Conservation (phyloP, 768 basidiomycete genomes). For the Artomyces pyxidatus region DNA sequence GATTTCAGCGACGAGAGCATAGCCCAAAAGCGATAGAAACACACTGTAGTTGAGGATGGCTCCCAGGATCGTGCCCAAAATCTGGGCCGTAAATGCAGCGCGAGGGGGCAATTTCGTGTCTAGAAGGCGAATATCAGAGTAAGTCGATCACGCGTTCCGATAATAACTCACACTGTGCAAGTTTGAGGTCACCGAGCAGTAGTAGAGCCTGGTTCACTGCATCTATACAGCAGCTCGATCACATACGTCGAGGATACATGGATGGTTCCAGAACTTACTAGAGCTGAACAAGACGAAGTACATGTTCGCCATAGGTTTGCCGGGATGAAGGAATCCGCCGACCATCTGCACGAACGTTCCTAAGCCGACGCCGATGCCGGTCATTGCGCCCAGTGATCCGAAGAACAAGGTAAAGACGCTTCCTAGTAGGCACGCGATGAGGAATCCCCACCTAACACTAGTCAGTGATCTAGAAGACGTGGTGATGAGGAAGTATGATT, state of each 20-base stretch:
- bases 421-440: conserved; percentile 35
- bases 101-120: conserved; percentile 42
- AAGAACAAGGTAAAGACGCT: conserved; percentile 39
- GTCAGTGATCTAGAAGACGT: neutral
- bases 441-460: conserved; percentile 35
- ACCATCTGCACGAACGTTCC: conserved; percentile 45
- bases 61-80: conserved; percentile 40
- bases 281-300: conserved; percentile 40
- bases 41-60: conserved; percentile 27
- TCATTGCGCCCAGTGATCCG: conserved; percentile 36
- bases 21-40: no score
- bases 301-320: conserved; percentile 28
- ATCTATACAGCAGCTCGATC: conserved; percentile 18
- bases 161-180: conserved; percentile 32
- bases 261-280: conserved; percentile 21
- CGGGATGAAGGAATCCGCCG: conserved; percentile 25
- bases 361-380: conserved; percentile 36
- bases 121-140: neutral
- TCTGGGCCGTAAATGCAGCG: conserved; percentile 40
- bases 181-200: conserved; percentile 41
- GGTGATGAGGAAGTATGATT: conserved; percentile 1
- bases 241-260: neutral
- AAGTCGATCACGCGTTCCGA: neutral
- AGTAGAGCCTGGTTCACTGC: conserved; percentile 36
- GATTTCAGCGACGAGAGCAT: neutral